These are phyloP conservation scores for maize (Zea mays) DNA, from an alignment of 176 grass and related monocot species.

Conservation along the genomic window DNA sequence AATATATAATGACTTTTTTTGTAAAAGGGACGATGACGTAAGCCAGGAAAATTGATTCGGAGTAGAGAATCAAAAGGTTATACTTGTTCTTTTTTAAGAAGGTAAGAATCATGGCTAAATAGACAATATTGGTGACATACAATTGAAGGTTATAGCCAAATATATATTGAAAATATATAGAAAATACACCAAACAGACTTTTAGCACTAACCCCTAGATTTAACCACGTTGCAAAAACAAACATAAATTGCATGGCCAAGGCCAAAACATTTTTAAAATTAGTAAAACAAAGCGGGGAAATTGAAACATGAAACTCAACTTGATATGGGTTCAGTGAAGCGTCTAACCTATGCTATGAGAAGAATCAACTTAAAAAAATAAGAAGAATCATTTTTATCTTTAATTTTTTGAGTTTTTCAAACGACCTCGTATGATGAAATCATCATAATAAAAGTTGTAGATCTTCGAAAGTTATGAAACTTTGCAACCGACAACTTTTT, in stretches of 20 bases:
- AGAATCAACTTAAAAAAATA: constrained; percentile 38
- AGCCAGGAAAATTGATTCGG: background rate
- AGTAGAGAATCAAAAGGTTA: background rate
- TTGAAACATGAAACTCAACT: constrained; percentile 2
- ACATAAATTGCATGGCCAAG: background rate
- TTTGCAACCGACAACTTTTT: too few species aligned
- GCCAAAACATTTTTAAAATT: background rate
- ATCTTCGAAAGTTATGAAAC: too few species aligned
- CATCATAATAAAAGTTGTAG: too few species aligned
- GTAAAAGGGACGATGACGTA: too few species aligned
- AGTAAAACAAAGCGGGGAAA: background rate
- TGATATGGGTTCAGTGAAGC: background rate
- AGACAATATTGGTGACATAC: background rate
- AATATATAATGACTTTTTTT: too few species aligned
- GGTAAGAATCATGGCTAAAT: background rate
- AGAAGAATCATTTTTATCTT: constrained; percentile 2
- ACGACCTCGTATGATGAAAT: too few species aligned
- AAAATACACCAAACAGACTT: background rate
- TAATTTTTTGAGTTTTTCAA: too few species aligned
- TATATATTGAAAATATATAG: background rate
- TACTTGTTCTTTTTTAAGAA: background rate
- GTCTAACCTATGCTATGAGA: background rate
- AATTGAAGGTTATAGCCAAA: background rate
- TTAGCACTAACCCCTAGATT: constrained; percentile 15
- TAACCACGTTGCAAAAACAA: background rate